Evolutionary conservation across 768 basidiomycete species (phyloP).

Genomic region (Coprinopsis cinerea): DNA sequence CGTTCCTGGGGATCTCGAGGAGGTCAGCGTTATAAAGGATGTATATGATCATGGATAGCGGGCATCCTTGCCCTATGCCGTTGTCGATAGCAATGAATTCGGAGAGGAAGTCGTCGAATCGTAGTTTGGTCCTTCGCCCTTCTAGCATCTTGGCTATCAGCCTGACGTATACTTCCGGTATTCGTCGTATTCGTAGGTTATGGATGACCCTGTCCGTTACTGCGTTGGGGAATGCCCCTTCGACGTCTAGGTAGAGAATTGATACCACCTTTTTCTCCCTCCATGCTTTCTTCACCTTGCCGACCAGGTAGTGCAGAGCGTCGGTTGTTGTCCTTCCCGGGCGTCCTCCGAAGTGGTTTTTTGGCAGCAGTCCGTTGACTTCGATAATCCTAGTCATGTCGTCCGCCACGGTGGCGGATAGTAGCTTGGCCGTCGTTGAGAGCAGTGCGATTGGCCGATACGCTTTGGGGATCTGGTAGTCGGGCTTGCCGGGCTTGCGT

Average conservation of each 20-base stretch:
- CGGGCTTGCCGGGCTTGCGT: conserved; percentile 26
- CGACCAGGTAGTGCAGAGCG: conserved; percentile 25
- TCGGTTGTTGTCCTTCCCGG: conserved; percentile 30
- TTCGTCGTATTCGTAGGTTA: conserved; percentile 21
- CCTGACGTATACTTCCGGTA: conserved; percentile 13
- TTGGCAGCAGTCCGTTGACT: conserved; percentile 22
- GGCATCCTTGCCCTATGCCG: conserved; percentile 24
- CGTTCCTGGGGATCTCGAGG: conserved; percentile 8
- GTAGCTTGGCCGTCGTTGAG: conserved; percentile 25
- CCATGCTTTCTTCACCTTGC: conserved; percentile 33
- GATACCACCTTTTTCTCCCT: conserved; percentile 22
- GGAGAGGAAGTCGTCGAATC: conserved; percentile 23
- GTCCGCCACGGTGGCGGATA: conserved; percentile 18
- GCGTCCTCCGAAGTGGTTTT: conserved; percentile 28
- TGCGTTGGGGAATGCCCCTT: conserved; percentile 35
- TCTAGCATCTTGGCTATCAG: conserved; percentile 12
- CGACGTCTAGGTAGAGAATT: conserved; percentile 33
- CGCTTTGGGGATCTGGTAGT: conserved; percentile 27
- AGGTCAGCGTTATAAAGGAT: conserved; percentile 22
- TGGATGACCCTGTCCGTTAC: conserved; percentile 23
- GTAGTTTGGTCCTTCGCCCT: conserved; percentile 11
- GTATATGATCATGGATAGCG: conserved; percentile 22
- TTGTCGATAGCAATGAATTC: conserved; percentile 16
- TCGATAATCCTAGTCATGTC: conserved; percentile 22
- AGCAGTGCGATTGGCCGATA: conserved; percentile 30